Evolutionary conservation across 176 grass and related monocot species (phyloP).

Genomic region (Carex parvula): DNA sequence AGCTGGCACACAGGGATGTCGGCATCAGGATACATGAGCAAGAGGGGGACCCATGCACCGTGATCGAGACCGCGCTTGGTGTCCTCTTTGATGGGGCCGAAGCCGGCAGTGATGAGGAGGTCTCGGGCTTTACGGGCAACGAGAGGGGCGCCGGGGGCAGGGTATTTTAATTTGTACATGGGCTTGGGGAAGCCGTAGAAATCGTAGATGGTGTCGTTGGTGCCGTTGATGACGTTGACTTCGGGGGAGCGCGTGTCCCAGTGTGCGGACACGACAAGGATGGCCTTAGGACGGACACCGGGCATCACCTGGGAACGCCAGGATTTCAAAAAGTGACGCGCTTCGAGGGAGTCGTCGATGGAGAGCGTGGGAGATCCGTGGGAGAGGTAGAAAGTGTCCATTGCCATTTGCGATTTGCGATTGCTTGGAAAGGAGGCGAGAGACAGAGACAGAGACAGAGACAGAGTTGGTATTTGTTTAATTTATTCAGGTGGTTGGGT

Average conservation of each 20-base stretch:
- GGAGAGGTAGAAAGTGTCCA: conserved; percentile 70
- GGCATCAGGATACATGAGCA: conserved; percentile 90
- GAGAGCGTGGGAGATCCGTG: conserved; percentile 87
- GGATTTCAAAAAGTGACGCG: conserved; percentile 61
- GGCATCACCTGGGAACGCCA: conserved; percentile 49
- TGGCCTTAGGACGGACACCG: conserved; percentile 42
- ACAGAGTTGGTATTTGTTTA: too few species aligned
- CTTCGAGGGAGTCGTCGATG: conserved; percentile 60
- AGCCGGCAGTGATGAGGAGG: conserved; percentile 54
- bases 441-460: too few species aligned
- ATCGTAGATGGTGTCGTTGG: conserved; percentile 65
- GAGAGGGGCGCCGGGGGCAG: conserved; percentile 56
- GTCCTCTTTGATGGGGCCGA: conserved; percentile 54
- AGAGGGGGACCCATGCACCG: conserved; percentile 83
- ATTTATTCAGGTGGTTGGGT: too few species aligned
- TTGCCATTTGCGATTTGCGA: background rate
- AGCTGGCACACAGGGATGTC: conserved; percentile 83
- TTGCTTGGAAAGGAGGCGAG: too few species aligned
- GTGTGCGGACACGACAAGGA: conserved; percentile 71
- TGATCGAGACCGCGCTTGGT: conserved; percentile 72
- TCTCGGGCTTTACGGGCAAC: conserved; percentile 42
- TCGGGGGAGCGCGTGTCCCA: conserved; percentile 59
- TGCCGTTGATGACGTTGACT: conserved; percentile 48
- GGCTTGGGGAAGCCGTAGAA: conserved; percentile 74
- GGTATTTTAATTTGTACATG: conserved; percentile 89